A percentile compares a stretch with the other conserved stretches of the same genome.
Evolutionary conservation across 257 asterid species (phyloP).

Genomic region (Solanum habrochaites): DNA sequence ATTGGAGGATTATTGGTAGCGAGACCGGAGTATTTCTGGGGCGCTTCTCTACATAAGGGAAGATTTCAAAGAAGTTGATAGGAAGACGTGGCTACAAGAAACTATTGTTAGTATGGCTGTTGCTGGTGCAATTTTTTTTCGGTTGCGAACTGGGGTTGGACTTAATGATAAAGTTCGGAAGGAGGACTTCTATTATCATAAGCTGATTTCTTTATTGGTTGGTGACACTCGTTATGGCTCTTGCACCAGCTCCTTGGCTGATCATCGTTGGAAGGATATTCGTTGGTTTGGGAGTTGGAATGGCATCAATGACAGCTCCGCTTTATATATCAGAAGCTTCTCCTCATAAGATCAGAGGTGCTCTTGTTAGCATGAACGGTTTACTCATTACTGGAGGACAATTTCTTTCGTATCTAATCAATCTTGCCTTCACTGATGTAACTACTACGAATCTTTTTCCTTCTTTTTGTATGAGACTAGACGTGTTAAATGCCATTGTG

Average conservation of each 20-base stretch:
- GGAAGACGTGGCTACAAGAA: conserved; percentile 29
- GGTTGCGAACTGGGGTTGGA: conserved; percentile 8
- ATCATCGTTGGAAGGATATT: conserved; percentile 1
- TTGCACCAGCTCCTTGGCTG: conserved; percentile 2
- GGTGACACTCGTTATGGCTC: conserved; percentile 2
- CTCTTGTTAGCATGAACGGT: not conserved
- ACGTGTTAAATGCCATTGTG: not conserved
- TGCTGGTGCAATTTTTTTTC: conserved; percentile 4
- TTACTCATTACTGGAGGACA: conserved; percentile 5
- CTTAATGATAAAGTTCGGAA: conserved; percentile 1
- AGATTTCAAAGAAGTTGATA: conserved; percentile 17
- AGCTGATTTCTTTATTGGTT: not conserved
- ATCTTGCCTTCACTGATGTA: conserved; percentile 8
- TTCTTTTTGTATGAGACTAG: not conserved
- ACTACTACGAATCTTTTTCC: not conserved
- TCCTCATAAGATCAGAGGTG: conserved; percentile 7
- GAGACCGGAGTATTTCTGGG: conserved; percentile 33
- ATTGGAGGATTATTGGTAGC: conserved; percentile 29
- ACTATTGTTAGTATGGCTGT: conserved; percentile 9
- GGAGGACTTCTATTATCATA: not conserved
- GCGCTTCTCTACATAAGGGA: conserved; percentile 31
- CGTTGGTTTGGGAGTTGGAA: conserved; percentile 6
- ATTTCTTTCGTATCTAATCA: not conserved
- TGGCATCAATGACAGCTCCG: conserved; percentile 7
- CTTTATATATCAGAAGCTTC: conserved; percentile 10